Evolutionary conservation across 768 basidiomycete species (phyloP).

Genomic region (Suillus placidus): DNA sequence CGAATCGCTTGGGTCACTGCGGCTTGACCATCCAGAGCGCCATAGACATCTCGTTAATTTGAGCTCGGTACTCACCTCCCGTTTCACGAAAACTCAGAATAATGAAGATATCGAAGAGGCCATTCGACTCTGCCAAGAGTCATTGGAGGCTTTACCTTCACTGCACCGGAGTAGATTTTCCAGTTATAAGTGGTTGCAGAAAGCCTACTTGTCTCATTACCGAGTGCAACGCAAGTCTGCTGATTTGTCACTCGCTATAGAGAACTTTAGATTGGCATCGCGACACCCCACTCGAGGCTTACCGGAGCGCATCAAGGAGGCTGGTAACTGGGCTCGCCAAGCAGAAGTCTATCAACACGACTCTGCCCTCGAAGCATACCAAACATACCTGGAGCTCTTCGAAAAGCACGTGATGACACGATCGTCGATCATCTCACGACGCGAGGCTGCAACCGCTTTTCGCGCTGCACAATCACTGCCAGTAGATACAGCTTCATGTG

Average conservation of each 20-base stretch:
- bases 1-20: background rate
- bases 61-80: background rate
- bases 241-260: background rate
- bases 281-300: background rate
- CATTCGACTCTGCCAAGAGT: background rate
- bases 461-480: no score
- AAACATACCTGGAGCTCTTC: background rate
- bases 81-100: background rate
- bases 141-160: background rate
- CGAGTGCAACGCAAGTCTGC: background rate
- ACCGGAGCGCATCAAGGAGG: no score
- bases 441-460: no score
- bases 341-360: no score
- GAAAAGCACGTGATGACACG: background rate
- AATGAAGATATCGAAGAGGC: background rate
- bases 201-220: background rate
- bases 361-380: background rate
- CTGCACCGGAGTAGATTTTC: background rate
- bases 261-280: background rate
- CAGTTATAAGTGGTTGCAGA: rapidly evolving
- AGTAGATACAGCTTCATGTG: no score
- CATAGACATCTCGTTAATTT: background rate
- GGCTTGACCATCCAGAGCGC: background rate
- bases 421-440: no score
- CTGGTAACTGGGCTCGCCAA: no score